Conservation (phyloP, 257 asterid species). For the Gentiana straminea region DNA sequence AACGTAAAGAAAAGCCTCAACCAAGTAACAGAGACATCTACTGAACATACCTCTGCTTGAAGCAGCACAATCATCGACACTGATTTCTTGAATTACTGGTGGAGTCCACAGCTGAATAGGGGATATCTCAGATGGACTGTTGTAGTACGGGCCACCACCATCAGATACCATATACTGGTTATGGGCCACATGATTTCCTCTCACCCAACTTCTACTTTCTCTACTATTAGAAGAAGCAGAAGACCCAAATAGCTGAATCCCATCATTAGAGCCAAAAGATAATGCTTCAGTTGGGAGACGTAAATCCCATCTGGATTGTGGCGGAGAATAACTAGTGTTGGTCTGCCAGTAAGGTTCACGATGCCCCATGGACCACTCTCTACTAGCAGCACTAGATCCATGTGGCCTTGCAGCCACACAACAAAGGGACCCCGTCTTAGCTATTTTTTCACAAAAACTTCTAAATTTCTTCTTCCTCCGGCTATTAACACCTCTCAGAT, state of each 20-base stretch:
- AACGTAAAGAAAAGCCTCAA: not conserved
- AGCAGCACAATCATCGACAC: conserved; percentile 48
- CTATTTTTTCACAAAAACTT: conserved; percentile 51
- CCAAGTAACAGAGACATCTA: not conserved
- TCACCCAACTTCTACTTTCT: conserved; percentile 84
- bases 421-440: conserved; percentile 99
- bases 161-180: conserved; percentile 65
- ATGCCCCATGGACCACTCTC: conserved; percentile 95
- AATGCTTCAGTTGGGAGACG: conserved; percentile 65
- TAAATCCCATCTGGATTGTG: conserved; percentile 83
- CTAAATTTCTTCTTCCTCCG: conserved; percentile 16
- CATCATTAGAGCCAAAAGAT: conserved; percentile 81
- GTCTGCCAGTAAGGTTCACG: conserved; percentile 97
- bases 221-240: conserved; percentile 88
- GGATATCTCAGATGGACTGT: conserved; percentile 88
- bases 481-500: conserved; percentile 19
- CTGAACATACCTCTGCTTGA: conserved; percentile 56
- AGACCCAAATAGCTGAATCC: conserved; percentile 62
- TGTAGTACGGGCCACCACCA: conserved; percentile 51
- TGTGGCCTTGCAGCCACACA: conserved; percentile 99
- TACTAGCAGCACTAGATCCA: conserved; percentile 73
- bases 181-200: conserved; percentile 52
- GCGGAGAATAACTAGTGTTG: conserved; percentile 92
- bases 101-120: conserved; percentile 85
- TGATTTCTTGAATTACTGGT: conserved; percentile 79